Evolutionary conservation across 208 protist species (phyloP), one percentile per base, ranked within the genome.

Genomic region (Leishmania major): DNA sequence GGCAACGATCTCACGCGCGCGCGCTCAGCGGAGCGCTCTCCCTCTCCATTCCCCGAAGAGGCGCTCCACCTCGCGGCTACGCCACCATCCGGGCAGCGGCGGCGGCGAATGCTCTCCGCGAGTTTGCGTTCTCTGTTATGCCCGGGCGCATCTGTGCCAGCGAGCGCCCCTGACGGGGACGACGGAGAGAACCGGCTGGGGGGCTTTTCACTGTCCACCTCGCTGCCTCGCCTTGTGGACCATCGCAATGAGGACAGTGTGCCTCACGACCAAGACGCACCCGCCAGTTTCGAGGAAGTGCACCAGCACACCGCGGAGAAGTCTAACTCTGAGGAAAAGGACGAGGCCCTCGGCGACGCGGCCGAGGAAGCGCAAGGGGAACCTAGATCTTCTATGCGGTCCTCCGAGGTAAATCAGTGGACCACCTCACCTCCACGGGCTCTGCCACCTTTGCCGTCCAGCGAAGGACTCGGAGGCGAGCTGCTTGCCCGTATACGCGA

Each of bases 111-210:
- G 53, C 72, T 71, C 0, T 81, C 82, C 10, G 31, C 62, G 2
- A 19, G 45, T 11, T 72, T 49, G 43, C 53, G 60, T 72, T 77
- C 75, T 2, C 71, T 78, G 47, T 73, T 78, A n/a, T 75, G 82
- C 47, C 71, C 49, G 35, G 60, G 47, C 19, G 47, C 7, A 17
- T 37, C 25, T 51, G 19, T 59, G 3, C 15, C 5, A n/a, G 37
- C 22, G 37, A 51, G 17, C 10, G 78, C 25, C n/a, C 53, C 45
- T 40, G 59, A 59, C 8, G 71, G 40, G 22, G 53, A n/a, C 19
- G 57, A 31, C 0, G 51, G 11, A 11, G 60, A 59, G 28, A 49
- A 31, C 11, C 47, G 19, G 17, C n/a, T n/a, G 31, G 22, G 35
- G n/a, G 25, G 31, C 28, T 60, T 40, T 43, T 43, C 49, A 17